These are phyloP conservation scores for Termitomyces sp. DNA, from an alignment of 768 basidiomycete species.

Conservation along the genomic window DNA sequence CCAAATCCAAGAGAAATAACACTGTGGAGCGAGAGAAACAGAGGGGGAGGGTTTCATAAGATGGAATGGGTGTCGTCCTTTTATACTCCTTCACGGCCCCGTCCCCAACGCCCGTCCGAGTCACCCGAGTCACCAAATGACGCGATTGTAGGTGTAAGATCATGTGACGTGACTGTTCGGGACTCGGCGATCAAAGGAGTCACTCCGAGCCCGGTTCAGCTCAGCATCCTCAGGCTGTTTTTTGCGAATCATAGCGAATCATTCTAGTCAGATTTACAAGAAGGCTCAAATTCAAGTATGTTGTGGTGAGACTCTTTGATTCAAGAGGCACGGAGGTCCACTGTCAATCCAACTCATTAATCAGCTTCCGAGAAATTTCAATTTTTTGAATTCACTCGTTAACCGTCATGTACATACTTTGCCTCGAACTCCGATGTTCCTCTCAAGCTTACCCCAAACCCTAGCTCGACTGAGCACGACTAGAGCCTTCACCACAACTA, in stretches of 20 bases:
- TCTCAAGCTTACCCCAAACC: background rate
- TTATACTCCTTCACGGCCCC: conserved; percentile 4
- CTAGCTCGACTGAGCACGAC: background rate
- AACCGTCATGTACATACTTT: background rate
- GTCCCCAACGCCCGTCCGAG: conserved; percentile 4
- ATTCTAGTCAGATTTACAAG: too few species aligned
- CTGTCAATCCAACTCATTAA: too few species aligned
- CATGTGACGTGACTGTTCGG: conserved; percentile 18
- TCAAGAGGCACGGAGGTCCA: too few species aligned
- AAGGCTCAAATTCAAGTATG: too few species aligned
- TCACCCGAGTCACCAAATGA: conserved; percentile 4
- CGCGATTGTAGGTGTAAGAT: background rate
- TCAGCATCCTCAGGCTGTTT: too few species aligned
- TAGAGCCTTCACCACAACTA: background rate
- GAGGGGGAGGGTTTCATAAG: too few species aligned
- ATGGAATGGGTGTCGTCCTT: background rate
- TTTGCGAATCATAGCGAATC: too few species aligned
- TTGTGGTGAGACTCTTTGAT: too few species aligned
- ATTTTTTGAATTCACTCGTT: background rate
- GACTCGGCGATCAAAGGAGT: conserved; percentile 1
- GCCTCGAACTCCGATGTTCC: background rate
- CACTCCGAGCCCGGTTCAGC: background rate
- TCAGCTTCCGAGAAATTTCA: background rate
- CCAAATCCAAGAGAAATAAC: background rate
- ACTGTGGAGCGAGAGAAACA: background rate